A percentile compares a stretch with the other conserved stretches of the same genome.
Evolutionary conservation across 2,329 filamentous ascomycete species (phyloP).

Genomic region (Claviceps sp.): DNA sequence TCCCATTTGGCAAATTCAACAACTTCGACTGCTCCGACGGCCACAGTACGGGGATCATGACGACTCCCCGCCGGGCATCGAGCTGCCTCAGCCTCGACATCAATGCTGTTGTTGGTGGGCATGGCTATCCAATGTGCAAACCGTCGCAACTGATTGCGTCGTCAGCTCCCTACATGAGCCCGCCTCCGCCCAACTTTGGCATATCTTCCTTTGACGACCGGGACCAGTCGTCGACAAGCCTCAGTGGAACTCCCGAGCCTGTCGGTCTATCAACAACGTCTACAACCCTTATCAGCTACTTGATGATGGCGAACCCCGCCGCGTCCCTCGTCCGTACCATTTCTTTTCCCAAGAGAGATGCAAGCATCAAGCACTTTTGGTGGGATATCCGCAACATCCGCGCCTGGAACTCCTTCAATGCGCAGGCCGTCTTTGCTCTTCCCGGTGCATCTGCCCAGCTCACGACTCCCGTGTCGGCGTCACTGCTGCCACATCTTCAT

Average conservation of each 20-base stretch:
- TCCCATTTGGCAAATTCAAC: constrained; percentile 29
- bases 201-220: constrained; percentile 33
- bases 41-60: constrained; percentile 4
- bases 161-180: constrained; percentile 8
- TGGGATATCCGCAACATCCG: constrained; percentile 87
- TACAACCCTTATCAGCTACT: constrained; percentile 64
- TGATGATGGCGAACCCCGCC: constrained; percentile 68
- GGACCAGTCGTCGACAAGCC: constrained; percentile 31
- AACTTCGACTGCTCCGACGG: constrained; percentile 19
- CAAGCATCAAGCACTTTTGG: constrained; percentile 75
- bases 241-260: constrained; percentile 28
- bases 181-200: constrained; percentile 24
- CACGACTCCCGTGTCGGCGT: constrained; percentile 49
- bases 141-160: constrained; percentile 43
- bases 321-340: constrained; percentile 71
- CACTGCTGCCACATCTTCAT: constrained; percentile 46
- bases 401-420: constrained; percentile 69
- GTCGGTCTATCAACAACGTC: constrained; percentile 24
- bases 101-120: constrained; percentile 52
- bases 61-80: constrained; percentile 42
- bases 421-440: constrained; percentile 56
- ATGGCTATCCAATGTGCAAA: constrained; percentile 74
- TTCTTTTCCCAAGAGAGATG: constrained; percentile 53
- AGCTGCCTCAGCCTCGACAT: constrained; percentile 52
- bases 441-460: constrained; percentile 62